Evolutionary conservation across 306 rosid genomes (phyloP), one percentile per base, ranked within the genome.

Genomic region (Bauhinia variegata): DNA sequence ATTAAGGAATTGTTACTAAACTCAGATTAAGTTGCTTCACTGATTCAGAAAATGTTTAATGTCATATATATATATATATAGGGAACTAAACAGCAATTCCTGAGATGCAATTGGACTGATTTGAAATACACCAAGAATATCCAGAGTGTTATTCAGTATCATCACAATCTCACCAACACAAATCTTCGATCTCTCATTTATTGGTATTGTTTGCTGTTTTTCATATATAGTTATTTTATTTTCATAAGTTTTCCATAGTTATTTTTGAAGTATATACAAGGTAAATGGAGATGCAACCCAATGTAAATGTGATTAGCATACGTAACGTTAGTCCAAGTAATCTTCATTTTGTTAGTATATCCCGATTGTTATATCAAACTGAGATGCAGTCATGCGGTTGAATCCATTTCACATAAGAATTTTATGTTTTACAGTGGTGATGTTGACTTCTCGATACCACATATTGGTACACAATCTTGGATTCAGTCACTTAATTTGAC

Each of bases 401-500:
- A 23, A 23, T 23, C 28, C 2, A 23, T 23, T 23, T 23, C 28
- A 23, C 2, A 23, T 23, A 23, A 23, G 2, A 3, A 13, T n/a
- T 32, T 33, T 11, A 17, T 47, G 1, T 42, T 49, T 71, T 28
- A 3, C 51, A 69, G 83, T 3, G 73, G 61, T 5, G 80, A 79
- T 44, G 73, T 68, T 8, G 83, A 74, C 57, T 6, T 74, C 46
- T 0, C 0, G 0, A 0, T 52, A 49, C 80, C 83, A 1, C 65
- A 74, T 59, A 44, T 79, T 28, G 48, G 66, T 11, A 34, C 80
- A 54, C 30, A 31, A 19, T 54, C 52, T 42, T 63, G 78, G 72
- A 54, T 79, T 6, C 52, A 74, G 67, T 47, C 71, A 18, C 64
- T 67, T 8, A 68, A 78, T 49, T 55, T 78, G 63, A 73, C 67